A percentile compares a stretch with the other conserved stretches of the same genome.
These are phyloP conservation scores for Lecanicillium sp. DNA, from an alignment of 2,329 filamentous ascomycete species.

Conservation along the genomic window DNA sequence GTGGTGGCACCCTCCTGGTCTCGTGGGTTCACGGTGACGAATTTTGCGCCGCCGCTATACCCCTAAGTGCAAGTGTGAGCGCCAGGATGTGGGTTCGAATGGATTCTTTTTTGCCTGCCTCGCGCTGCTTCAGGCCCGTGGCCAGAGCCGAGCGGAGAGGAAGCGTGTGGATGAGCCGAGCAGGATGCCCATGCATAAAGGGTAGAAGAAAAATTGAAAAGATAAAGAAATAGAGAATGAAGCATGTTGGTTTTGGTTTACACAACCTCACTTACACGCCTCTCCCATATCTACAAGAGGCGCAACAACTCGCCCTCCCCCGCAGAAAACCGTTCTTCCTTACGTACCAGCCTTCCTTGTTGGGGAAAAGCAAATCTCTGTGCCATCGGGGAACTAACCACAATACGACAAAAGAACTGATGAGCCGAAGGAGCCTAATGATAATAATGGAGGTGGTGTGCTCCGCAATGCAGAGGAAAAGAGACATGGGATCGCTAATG, in stretches of 20 bases:
- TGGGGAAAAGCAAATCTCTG: too few species aligned
- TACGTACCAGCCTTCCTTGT: too few species aligned
- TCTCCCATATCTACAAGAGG: too few species aligned
- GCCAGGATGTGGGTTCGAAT: conserved; percentile 13
- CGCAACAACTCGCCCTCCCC: too few species aligned
- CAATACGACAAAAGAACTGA: too few species aligned
- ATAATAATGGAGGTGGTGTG: too few species aligned
- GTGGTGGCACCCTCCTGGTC: not conserved
- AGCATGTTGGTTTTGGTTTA: not conserved
- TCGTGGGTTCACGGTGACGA: conserved; percentile 6
- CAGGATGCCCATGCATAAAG: conserved; percentile 1
- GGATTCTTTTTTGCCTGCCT: conserved; percentile 4
- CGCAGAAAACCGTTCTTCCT: too few species aligned
- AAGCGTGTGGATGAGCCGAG: not conserved
- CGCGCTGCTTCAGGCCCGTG: not conserved
- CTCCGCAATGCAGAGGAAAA: too few species aligned
- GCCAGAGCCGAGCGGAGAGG: not conserved
- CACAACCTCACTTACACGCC: not conserved
- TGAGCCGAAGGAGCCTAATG: too few species aligned
- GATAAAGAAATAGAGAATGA: not conserved
- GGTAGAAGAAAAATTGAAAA: not conserved
- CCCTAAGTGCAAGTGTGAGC: conserved; percentile 50
- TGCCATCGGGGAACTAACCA: too few species aligned
- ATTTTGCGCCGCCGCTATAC: conserved; percentile 32
- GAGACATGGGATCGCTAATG: too few species aligned